phyloP scores from a whole-genome alignment of 768 basidiomycete genomes.

The Termitomyces sp. region DNA sequence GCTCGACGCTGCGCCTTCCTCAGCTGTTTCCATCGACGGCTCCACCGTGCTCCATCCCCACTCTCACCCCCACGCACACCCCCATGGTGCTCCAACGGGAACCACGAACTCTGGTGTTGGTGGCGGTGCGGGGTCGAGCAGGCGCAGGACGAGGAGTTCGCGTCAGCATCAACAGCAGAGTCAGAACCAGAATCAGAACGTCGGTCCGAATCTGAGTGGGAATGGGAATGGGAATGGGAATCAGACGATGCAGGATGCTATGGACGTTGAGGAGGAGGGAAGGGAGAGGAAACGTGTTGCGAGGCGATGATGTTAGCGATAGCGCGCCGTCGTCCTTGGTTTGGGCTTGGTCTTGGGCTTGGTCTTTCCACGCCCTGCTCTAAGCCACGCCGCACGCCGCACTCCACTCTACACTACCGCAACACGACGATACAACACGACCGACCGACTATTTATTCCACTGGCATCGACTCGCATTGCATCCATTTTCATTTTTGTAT shows the following conservation, averaged over 20 bases:
- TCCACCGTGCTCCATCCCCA: neutral
- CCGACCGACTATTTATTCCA: neutral
- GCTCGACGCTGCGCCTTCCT: constrained; percentile 54
- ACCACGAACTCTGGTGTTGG: neutral
- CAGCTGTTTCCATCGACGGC: constrained; percentile 20
- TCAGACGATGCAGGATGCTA: constrained; percentile 19
- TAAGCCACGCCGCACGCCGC: neutral
- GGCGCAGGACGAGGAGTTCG: constrained; percentile 58
- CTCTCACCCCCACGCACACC: neutral
- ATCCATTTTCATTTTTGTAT: neutral
- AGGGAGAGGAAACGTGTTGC: constrained; percentile 75
- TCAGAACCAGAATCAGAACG: neutral
- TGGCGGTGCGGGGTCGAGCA: constrained; percentile 19
- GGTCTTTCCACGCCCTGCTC: neutral
- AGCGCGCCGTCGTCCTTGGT: neutral
- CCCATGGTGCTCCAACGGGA: neutral
- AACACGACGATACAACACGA: neutral
- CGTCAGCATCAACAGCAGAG: constrained; percentile 35
- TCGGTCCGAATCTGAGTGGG: neutral
- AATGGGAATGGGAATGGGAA: neutral
- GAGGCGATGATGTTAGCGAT: constrained; percentile 43
- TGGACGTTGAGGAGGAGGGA: constrained; percentile 74
- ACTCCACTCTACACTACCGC: neutral
- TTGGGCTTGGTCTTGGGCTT: neutral
- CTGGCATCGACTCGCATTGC: neutral